Base-by-base conservation (phyloP, 805 yeast genomes). In the Monosporozyma siamensis region DNA sequence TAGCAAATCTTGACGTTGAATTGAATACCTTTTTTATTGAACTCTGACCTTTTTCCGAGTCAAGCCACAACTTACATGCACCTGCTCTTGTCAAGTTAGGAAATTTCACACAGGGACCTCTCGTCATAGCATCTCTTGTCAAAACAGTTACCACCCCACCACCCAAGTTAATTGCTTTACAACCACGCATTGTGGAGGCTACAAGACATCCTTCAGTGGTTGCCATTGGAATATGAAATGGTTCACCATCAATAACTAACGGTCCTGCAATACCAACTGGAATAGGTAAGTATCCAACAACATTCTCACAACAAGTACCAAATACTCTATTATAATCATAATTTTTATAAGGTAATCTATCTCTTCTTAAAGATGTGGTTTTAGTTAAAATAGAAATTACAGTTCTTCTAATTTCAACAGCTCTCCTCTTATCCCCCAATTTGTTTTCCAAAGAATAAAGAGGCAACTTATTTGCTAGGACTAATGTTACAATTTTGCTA, bases 221-320 rank as follows among this genome's bases (percentile, higher is more conserved):
- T 22, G 99, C 99, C 95, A 92, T 87, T 31, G 99, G 99, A 52
- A 92, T 80, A 65, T 88, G 95, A 62, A 74, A 82, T 38, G 94
- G 79, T 50, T 74, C 78, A 40, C 90, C 94, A 63, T 92, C 97
- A 55, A 92, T 85, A 43, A 86, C 71, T 61, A 92, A 66, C 8
- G 99, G 99, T 42, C 99, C 99, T 22, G 97, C 97, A 59, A 92
- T 81, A 63, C 99, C 99, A 43, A 92, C 87, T 6, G 99, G 99
- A 34, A 92, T 63, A 22, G 98, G 99, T 80, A 90, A 77, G 61
- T 72, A 92, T 24, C 99, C 99, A 63, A 92, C 83, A 45, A 92
- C 99, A 58, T 92, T 92, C 64, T 92, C 99, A 70, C 99, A 92
- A 69, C 99, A 92, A 8, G 98, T 97, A 48, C 98, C 98, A 58